Base-by-base conservation (phyloP, 139 green algal genomes). In the Picochlorum sp. region DNA sequence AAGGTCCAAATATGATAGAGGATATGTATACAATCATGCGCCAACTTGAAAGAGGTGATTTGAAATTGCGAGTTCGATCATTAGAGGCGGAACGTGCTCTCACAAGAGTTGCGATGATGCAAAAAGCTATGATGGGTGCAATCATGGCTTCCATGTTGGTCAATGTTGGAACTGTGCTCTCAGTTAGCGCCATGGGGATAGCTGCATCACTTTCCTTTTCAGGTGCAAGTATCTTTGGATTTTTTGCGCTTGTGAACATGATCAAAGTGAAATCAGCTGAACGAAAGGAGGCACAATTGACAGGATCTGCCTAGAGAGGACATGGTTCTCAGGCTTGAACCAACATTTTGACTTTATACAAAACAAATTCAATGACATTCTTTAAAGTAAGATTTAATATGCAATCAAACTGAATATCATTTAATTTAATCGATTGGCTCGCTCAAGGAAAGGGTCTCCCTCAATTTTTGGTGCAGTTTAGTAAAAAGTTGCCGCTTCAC, bases 21-120 rank as follows among this genome's bases (percentile, higher is more conserved):
- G 80, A 94, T 54, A 75, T 93, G 6, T 73, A 80, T 18, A 51
- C 50, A n/a, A 77, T 81, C 4, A 50, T 95, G 55, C 58, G 61
- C 26, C 57, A 63, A 33, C 71, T 97, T 72, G 86, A 96, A 79
- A 49, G 73, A 33, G 93, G 93, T 2, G 91, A 98, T 68, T 65
- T 97, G 18, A 99, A 99, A 78, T 82, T 96, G 50, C 65, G 93
- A 12, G 93, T 98, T 44, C 71, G 93, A 2, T 88, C 91, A 14
- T 67, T 99, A 25, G 93, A 98, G 65, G 74, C 87, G 18, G 93
- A 99, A 82, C 81, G 93, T 7, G 87, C 88, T 5, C 68, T 98
- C 9, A 69, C 65, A 16, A 73, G 93, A 4, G 85, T 98, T 20
- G 72, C 80, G 71, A 64, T 85, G 47, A 84, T 74, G 80, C 85